A percentile compares a stretch with the other conserved stretches of the same genome.
phyloP scores from a whole-genome alignment of 2,329 filamentous ascomycete species.

The Coniochaeta sp. region DNA sequence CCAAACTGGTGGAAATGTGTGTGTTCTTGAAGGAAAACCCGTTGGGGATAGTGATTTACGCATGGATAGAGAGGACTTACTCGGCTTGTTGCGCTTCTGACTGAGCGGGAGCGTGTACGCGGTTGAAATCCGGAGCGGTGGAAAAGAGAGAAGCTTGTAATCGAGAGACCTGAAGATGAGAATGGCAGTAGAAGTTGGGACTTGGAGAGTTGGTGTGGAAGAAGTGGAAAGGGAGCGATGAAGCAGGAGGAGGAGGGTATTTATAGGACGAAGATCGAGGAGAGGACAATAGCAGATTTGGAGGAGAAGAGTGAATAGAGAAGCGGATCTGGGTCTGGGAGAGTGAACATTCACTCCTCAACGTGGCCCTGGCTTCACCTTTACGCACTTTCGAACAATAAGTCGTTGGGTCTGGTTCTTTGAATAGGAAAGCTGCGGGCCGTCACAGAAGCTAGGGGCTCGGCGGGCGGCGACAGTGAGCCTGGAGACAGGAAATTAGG shows the following conservation, averaged over 20 bases:
- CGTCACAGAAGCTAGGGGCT: too few species aligned
- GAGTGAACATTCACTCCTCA: background rate
- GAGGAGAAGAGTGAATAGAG: background rate
- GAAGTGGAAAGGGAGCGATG: background rate
- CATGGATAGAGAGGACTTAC: background rate
- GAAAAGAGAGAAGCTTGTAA: background rate
- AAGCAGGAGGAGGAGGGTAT: background rate
- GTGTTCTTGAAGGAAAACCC: background rate
- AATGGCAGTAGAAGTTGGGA: too few species aligned
- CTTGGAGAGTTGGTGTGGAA: background rate
- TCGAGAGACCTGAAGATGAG: background rate
- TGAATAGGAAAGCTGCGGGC: too few species aligned
- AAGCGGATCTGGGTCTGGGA: background rate
- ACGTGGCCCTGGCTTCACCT: too few species aligned
- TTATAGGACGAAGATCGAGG: background rate
- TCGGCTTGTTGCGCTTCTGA: background rate
- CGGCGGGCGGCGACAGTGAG: background rate
- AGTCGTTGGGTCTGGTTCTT: too few species aligned
- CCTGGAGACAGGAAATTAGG: background rate
- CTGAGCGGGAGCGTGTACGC: too few species aligned
- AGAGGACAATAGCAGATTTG: background rate
- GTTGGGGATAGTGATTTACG: background rate
- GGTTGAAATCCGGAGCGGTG: background rate
- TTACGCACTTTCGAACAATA: too few species aligned
- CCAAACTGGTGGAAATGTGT: background rate